Base-by-base conservation (phyloP, 2,329 filamentous ascomycete species). In the Lecanicillium sp. region DNA sequence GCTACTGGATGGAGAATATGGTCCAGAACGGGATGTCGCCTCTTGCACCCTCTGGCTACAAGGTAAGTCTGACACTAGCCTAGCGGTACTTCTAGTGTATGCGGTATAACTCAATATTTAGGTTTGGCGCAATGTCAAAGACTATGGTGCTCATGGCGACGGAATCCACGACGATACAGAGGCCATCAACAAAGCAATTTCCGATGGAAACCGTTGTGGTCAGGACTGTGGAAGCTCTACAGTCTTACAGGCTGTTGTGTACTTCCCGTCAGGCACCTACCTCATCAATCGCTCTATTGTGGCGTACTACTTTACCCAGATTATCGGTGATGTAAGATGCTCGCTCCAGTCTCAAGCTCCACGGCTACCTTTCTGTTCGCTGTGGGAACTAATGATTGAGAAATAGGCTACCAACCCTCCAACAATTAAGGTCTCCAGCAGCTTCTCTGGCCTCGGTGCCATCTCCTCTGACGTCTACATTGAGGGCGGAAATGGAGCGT, bases 91-190 rank as follows among this genome's bases (percentile, higher is more conserved):
- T n/a, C n/a, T n/a, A n/a, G n/a, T n/a, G n/a, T n/a, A n/a, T n/a
- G n/a, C n/a, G n/a, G n/a, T n/a, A n/a, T n/a, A n/a, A n/a, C n/a
- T n/a, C n/a, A n/a, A n/a, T n/a, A n/a, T n/a, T n/a, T n/a, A 86
- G 63, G 71, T 90, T 55, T 90, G 81, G 67, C 83, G 86, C 56
- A 89, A 89, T 57, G 86, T 90, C 39, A 81, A 78, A 66, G 84
- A 88, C 58, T 90, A 79, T 58, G 86, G 86, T 40, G 86, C 86
- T 38, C 78, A 71, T 54, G 86, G 85, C 67, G 79, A 79, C 62
- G 78, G 74, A 44, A n/a, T 49, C 15, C 70, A 71, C 4, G 74
- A 78, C 52, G 73, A 81, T 51, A 80, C 78, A 3, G 72, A 65
- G 20, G 78, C 78, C 4, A 81, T 82, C 54, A 68, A 74, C 38